Percentiles rank a stretch among this genome's conserved stretches.
phyloP scores from a whole-genome alignment of 352 stramenopile species.

The Phytopythium delawarense region DNA sequence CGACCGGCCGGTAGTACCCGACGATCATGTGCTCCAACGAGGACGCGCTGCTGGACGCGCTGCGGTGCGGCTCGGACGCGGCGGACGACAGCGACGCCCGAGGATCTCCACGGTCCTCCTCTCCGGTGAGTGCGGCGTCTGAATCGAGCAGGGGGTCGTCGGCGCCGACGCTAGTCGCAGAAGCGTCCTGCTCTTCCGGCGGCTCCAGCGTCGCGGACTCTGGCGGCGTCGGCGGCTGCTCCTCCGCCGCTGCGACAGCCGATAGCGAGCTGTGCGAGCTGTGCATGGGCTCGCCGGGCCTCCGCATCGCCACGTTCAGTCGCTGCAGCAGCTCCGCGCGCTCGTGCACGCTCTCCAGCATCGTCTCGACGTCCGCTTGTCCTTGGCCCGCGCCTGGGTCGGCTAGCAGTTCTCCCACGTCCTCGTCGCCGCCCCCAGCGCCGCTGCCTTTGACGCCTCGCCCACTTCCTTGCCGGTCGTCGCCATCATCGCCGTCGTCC shows the following conservation, averaged over 20 bases:
- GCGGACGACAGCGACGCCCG: not conserved
- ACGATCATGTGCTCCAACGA: conserved; percentile 33
- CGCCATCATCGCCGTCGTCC: not conserved
- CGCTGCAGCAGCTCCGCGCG: conserved; percentile 28
- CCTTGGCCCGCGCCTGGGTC: not conserved
- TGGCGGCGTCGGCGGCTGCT: not conserved
- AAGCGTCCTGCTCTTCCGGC: not conserved
- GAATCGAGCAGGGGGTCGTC: not conserved
- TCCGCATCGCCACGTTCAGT: conserved; percentile 33
- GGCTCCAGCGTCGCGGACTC: not conserved
- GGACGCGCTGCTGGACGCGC: not conserved
- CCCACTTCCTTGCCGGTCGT: not conserved
- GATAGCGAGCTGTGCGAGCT: not conserved
- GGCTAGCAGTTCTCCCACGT: not conserved
- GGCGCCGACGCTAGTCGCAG: not conserved
- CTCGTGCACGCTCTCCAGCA: conserved; percentile 26
- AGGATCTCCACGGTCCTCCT: not conserved
- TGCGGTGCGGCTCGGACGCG: not conserved
- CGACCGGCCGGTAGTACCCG: conserved; percentile 28
- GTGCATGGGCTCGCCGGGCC: conserved; percentile 10
- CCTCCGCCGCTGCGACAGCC: not conserved
- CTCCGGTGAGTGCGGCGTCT: not conserved
- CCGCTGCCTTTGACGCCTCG: not conserved
- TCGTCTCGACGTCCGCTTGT: not conserved
- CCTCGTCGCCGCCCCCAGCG: not conserved